Evolutionary conservation across 2,329 filamentous ascomycete genomes (phyloP), one percentile per base, ranked within the genome.

Genomic region (Penicillium sp.): DNA sequence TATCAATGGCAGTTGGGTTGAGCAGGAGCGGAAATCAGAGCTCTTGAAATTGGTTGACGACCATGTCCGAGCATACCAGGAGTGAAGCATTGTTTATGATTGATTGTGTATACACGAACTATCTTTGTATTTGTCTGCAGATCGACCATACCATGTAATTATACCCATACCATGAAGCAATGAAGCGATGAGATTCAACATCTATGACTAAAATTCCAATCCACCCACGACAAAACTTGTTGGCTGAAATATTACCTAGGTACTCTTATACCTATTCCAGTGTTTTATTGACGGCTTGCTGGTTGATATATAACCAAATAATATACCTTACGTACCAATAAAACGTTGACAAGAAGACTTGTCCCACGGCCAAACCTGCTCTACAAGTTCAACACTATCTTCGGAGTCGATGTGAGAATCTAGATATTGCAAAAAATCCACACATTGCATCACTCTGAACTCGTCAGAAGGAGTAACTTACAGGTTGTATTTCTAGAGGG

Each of bases 1-100:
- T 20, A 83, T 91, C 11, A 75, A 82, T 59, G 86, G 84, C 23
- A 90, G 87, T 66, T 91, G 88, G 88, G 87, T 87, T 66, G 74
- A 74, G 30, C 76, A 82, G 40, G 76, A 76, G 61, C 81, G 89
- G 66, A 91, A 91, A 74, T 66, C 66, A 4, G 78, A 81, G 62
- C 68, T 91, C 57, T 63, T 86, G 63, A 55, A 59, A 56, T 58
- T 56, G 33, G 70, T 74, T 56, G 66, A 72, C 46, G 62, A 60
- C 2, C 67, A 71, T 63, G 66, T 73, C 5, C 58, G 60, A 51
- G 61, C 62, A 61, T 59, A 68, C 57, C 57, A 66, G 52, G 8
- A 47, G 26, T 38, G 28, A 61, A 51, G 51, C 1, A 48, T 58
- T 18, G 48, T 24, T 6, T 14, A 14, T 45, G 28, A 7, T 48